Percentiles rank a stretch among this genome's conserved stretches.
Conservation (phyloP, 805 yeast genomes). For the Ogataea sp. region DNA sequence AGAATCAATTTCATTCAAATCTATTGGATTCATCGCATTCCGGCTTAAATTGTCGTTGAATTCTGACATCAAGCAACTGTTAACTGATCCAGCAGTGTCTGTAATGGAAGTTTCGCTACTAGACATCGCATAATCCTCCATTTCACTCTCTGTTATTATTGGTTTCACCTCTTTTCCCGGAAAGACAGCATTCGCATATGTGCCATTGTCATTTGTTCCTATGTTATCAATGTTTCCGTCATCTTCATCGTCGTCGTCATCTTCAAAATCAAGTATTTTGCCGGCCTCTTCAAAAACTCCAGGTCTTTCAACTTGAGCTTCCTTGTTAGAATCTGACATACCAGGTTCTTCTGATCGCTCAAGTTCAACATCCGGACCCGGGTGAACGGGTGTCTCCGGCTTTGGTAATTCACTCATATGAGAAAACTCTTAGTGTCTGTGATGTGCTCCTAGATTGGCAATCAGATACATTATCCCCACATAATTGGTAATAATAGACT, state of each 20-base stretch:
- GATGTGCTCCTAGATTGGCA: too few relatives aligned
- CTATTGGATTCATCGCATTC: background rate
- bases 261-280: slow-evolving; percentile 1
- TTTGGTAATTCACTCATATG: background rate
- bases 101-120: background rate
- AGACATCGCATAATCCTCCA: background rate
- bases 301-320: too few relatives aligned
- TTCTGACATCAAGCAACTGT: background rate
- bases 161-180: background rate
- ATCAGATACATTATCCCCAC: too few relatives aligned
- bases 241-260: slow-evolving; percentile 2
- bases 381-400: slow-evolving; percentile 21
- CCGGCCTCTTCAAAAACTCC: background rate
- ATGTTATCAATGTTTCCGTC: background rate
- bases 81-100: background rate
- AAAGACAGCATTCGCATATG: too few relatives aligned
- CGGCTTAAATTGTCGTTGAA: background rate
- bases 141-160: background rate
- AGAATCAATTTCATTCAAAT: slow-evolving; percentile 1
- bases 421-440: too few relatives aligned
- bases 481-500: too few relatives aligned
- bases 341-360: too few relatives aligned
- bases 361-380: slow-evolving; percentile 19
- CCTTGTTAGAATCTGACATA: background rate
- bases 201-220: background rate